Base-by-base conservation (phyloP, 2,329 filamentous ascomycete species). In the Aspergillus sp. region DNA sequence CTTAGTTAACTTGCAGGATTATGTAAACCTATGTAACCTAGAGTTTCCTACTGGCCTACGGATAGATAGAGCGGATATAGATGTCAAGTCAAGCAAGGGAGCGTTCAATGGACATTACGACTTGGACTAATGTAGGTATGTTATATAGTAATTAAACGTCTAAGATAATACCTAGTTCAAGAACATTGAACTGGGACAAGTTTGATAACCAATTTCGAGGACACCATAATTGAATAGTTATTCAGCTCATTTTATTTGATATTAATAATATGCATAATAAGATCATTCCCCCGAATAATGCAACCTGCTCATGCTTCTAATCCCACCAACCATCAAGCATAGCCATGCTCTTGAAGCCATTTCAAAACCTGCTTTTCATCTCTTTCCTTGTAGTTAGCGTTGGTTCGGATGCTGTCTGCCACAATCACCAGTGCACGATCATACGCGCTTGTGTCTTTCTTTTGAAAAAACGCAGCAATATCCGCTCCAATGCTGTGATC, bases 341-440 rank as follows among this genome's bases (percentile, higher is more conserved):
- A 89, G 2, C 80, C 81, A 71, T 88, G 81, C 22, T 79, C 78
- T 62, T 75, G 78, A 65, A 98, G 77, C 93, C 93, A 98, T 76
- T 92, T 89, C 75, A 88, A 82, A 54, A 96, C 83, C 44, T 83
- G 79, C 52, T 80, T 81, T 56, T 85, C 81, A 73, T 98, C 95
- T 55, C 95, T 84, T 74, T 86, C 80, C 71, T 87, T 87, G 80
- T 97, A 99, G 41, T 85, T 85, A 4, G 91, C 91, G 67, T 93
- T 88, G 11, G 89, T 91, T 42, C 87, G 85, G 63, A 98, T 90
- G 61, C 88, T 92, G 72, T 98, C 95, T 72, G 88, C 87, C 61
- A 93, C 88, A 63, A 96, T 91, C 63, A 89, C 88, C 51, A 99
- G 77, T 4, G 91, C 93, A 55, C 95, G 87, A 72, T 96, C 90